Conservation (phyloP, 2,329 filamentous ascomycete genomes). For the Calonectria crousiana region DNA sequence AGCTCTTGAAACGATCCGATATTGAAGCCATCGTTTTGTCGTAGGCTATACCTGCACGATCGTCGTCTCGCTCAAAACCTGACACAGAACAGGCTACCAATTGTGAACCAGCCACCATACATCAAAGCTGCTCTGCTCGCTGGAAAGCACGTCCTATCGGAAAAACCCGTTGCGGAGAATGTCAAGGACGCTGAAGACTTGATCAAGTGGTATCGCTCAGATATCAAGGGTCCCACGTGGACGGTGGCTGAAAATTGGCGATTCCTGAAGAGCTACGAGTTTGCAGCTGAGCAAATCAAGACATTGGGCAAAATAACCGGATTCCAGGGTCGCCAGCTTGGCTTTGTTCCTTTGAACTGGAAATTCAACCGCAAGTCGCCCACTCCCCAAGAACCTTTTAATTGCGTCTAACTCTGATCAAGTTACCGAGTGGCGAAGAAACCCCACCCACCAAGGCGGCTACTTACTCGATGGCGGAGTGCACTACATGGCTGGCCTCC, state of each 20-base stretch:
- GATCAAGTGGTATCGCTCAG: conserved; percentile 20
- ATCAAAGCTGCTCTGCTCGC: conserved; percentile 12
- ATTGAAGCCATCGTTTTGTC: conserved; percentile 16
- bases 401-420: background rate
- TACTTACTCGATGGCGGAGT: conserved; percentile 29
- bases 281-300: conserved; percentile 13
- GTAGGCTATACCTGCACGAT: background rate
- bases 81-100: background rate
- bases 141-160: conserved; percentile 16
- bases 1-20: conserved; percentile 6
- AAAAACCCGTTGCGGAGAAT: conserved; percentile 16
- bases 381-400: background rate
- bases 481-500: conserved; percentile 30
- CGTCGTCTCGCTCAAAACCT: background rate
- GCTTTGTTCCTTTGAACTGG: background rate
- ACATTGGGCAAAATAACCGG: conserved; percentile 2
- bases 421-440: conserved; percentile 23
- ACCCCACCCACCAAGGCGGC: conserved; percentile 21
- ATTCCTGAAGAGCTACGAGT: conserved; percentile 24
- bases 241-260: conserved; percentile 29
- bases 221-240: conserved; percentile 18
- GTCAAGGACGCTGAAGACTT: background rate
- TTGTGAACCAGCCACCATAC: conserved; percentile 2
- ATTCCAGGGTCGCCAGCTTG: conserved; percentile 7
- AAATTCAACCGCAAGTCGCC: conserved; percentile 6